These are phyloP conservation scores for Pterulicium gracile DNA, from an alignment of 1,284 basidiomycete species.

Conservation along the genomic window DNA sequence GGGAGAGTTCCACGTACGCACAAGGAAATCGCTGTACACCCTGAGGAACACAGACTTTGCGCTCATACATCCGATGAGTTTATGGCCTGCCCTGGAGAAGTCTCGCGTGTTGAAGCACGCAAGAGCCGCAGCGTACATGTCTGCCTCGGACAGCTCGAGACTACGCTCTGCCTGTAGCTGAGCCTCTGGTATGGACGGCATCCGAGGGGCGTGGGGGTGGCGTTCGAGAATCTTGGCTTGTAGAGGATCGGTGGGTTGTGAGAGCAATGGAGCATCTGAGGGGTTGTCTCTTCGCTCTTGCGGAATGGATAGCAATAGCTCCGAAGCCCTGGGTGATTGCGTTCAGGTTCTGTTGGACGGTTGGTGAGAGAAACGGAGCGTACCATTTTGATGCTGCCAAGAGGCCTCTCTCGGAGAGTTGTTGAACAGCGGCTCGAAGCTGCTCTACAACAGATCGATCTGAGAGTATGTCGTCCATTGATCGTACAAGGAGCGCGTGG, in stretches of 20 bases:
- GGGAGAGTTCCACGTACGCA: not conserved
- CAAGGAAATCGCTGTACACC: not conserved
- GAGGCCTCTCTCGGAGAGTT: not conserved
- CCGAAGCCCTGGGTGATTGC: not conserved
- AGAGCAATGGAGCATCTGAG: not conserved
- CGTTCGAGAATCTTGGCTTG: not conserved
- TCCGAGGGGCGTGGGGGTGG: not conserved
- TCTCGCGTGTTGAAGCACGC: not conserved
- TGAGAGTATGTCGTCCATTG: not conserved
- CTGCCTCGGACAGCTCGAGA: not conserved
- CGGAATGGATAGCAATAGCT: not conserved
- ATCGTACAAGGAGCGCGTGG: no score
- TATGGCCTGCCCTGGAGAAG: not conserved
- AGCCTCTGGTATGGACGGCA: not conserved
- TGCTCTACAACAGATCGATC: not conserved
- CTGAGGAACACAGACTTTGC: not conserved
- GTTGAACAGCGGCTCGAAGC: not conserved
- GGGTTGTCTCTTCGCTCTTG: not conserved
- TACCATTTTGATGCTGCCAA: not conserved
- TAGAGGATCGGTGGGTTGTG: not conserved
- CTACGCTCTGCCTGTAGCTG: not conserved
- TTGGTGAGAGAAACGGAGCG: not conserved
- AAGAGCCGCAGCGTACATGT: not conserved
- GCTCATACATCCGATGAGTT: not conserved
- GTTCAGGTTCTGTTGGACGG: not conserved